These are phyloP conservation scores for Fusarium setosum DNA, from an alignment of 2,329 filamentous ascomycete species.

Conservation along the genomic window DNA sequence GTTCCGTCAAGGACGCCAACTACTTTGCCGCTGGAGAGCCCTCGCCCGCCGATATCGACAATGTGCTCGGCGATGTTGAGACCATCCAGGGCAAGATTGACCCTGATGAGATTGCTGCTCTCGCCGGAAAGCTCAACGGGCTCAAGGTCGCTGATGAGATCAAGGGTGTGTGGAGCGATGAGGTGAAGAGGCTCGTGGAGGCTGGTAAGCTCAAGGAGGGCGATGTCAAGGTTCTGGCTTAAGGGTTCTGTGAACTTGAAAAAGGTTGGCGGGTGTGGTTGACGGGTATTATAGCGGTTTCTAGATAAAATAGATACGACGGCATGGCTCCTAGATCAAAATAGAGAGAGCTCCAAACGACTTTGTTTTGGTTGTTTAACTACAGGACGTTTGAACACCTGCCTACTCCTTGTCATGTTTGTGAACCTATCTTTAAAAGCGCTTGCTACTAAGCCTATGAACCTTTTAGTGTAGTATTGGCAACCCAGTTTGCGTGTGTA, in stretches of 20 bases:
- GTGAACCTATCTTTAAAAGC: no score
- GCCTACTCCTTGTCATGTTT: not conserved
- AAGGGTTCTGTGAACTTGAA: conserved; percentile 16
- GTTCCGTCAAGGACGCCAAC: conserved; percentile 95
- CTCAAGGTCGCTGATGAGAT: conserved; percentile 86
- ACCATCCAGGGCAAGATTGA: conserved; percentile 89
- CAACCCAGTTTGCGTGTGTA: no score
- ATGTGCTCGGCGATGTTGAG: conserved; percentile 87
- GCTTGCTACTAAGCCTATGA: no score
- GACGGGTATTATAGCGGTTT: conserved; percentile 27
- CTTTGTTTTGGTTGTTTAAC: not conserved
- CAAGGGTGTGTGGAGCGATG: conserved; percentile 82
- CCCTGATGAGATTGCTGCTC: conserved; percentile 85
- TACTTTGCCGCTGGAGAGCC: conserved; percentile 87
- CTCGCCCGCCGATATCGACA: conserved; percentile 82
- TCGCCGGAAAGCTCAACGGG: conserved; percentile 83
- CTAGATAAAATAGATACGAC: conserved; percentile 38
- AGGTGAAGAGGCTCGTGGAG: conserved; percentile 81
- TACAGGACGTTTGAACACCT: not conserved
- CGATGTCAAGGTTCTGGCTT: conserved; percentile 76
- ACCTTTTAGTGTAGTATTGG: no score
- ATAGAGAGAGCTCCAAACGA: conserved; percentile 20
- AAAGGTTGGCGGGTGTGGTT: not conserved
- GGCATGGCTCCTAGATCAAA: conserved; percentile 29
- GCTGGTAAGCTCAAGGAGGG: conserved; percentile 89